Percentiles rank a stretch among this genome's conserved stretches.
Evolutionary conservation across 1,284 basidiomycete species (phyloP).

Genomic region (Ustilago trichophora): DNA sequence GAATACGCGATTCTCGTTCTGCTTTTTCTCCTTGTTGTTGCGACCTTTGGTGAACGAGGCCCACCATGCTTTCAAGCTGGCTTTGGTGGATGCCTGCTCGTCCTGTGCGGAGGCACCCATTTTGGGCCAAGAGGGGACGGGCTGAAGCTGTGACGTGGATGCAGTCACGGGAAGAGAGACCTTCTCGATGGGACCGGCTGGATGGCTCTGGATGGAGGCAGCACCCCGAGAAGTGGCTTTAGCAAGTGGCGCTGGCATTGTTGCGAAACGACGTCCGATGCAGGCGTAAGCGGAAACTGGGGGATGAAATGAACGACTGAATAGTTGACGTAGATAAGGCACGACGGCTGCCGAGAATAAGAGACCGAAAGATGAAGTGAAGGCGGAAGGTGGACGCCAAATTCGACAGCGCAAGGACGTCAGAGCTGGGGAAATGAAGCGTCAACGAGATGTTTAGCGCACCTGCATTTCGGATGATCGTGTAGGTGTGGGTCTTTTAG

Average conservation of each 20-base stretch:
- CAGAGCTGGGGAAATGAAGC: conserved; percentile 4
- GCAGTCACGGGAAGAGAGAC: conserved; percentile 17
- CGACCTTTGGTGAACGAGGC: conserved; percentile 55
- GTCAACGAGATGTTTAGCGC: conserved; percentile 8
- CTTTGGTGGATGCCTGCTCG: conserved; percentile 55
- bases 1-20: conserved; percentile 71
- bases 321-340: too few species aligned
- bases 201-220: conserved; percentile 41
- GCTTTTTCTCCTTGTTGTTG: conserved; percentile 44
- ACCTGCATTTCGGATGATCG: conserved; percentile 14
- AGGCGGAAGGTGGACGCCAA: conserved; percentile 1
- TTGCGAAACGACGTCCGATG: background rate
- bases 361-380: background rate
- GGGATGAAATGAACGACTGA: background rate
- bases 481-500: background rate
- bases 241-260: conserved; percentile 39
- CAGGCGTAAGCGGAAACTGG: too few species aligned
- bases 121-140: conserved; percentile 41
- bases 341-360: too few species aligned
- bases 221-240: conserved; percentile 36
- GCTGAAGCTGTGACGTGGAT: conserved; percentile 41
- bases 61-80: conserved; percentile 55
- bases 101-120: conserved; percentile 30
- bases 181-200: conserved; percentile 17
- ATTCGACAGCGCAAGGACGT: conserved; percentile 10